Percentiles rank a stretch among this genome's conserved stretches.
Evolutionary conservation across 1,284 basidiomycete species (phyloP).

Genomic region (Ceratobasidium sp.): DNA sequence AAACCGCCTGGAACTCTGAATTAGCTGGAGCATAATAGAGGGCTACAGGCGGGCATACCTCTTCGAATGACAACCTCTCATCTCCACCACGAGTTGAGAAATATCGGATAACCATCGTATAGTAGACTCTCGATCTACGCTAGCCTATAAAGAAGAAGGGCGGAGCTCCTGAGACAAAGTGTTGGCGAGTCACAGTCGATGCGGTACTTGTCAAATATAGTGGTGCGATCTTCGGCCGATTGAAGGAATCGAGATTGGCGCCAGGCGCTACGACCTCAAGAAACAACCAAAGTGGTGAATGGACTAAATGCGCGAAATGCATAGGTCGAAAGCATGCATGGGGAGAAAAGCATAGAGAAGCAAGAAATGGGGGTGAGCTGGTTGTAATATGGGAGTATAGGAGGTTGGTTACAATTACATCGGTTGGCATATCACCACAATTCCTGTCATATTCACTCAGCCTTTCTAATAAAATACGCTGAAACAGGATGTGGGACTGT

Average conservation of each 20-base stretch:
- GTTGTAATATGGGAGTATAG: too few relatives aligned
- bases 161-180: not conserved
- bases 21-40: conserved; percentile 35
- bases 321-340: too few relatives aligned
- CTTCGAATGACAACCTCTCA: conserved; percentile 76
- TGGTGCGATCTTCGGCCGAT: conserved; percentile 27
- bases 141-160: not conserved
- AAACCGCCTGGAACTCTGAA: conserved; percentile 71
- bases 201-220: conserved; percentile 13
- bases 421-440: too few relatives aligned
- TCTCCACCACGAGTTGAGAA: conserved; percentile 78
- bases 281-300: too few relatives aligned
- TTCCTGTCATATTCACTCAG: too few relatives aligned
- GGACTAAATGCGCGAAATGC: too few relatives aligned
- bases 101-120: conserved; percentile 54
- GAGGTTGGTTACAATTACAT: too few relatives aligned
- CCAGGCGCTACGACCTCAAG: too few relatives aligned
- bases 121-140: not conserved
- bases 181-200: conserved; percentile 14
- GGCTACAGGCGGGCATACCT: conserved; percentile 57
- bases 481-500: too few relatives aligned
- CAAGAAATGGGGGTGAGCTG: too few relatives aligned
- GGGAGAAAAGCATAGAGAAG: too few relatives aligned
- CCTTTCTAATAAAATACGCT: too few relatives aligned
- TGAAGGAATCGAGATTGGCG: not conserved